A percentile compares a stretch with the other conserved stretches of the same genome.
Evolutionary conservation across 2,329 filamentous ascomycete genomes (phyloP).

Genomic region (Colletotrichum sp.): DNA sequence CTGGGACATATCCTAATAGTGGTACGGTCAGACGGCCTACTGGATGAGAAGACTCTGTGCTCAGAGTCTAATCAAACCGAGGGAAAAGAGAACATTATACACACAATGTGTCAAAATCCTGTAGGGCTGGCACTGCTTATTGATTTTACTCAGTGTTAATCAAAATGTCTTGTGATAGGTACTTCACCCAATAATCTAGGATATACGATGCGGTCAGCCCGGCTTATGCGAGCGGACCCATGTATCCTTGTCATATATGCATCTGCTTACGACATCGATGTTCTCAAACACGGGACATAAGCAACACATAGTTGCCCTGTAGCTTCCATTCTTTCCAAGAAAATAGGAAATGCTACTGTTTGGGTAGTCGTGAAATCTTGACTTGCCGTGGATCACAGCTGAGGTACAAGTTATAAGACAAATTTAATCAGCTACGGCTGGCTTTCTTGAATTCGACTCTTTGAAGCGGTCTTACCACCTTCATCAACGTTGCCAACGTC

Average conservation of each 20-base stretch:
- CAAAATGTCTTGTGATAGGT: not conserved
- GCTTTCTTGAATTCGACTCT: fast-evolving
- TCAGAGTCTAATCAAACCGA: fast-evolving
- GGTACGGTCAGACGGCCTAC: not conserved
- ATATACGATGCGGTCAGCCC: not conserved
- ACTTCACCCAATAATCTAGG: fast-evolving
- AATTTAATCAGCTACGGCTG: not conserved
- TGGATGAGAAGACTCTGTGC: fast-evolving
- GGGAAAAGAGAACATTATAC: fast-evolving
- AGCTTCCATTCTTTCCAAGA: too few species aligned
- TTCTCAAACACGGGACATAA: too few species aligned
- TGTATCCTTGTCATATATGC: not conserved
- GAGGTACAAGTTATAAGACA: too few species aligned
- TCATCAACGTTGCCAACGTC: not conserved
- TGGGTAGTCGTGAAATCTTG: too few species aligned
- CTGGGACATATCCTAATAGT: fast-evolving
- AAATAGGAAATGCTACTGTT: too few species aligned
- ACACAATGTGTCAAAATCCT: fast-evolving
- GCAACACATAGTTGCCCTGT: not conserved
- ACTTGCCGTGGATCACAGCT: too few species aligned
- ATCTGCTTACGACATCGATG: too few species aligned
- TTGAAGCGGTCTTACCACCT: not conserved
- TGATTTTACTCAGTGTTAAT: not conserved
- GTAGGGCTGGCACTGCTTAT: fast-evolving
- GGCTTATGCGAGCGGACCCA: not conserved